Percentiles rank a stretch among this genome's conserved stretches.
These are phyloP conservation scores for Kazachstania psychrophila DNA, from an alignment of 805 yeast genomes.

Conservation along the genomic window DNA sequence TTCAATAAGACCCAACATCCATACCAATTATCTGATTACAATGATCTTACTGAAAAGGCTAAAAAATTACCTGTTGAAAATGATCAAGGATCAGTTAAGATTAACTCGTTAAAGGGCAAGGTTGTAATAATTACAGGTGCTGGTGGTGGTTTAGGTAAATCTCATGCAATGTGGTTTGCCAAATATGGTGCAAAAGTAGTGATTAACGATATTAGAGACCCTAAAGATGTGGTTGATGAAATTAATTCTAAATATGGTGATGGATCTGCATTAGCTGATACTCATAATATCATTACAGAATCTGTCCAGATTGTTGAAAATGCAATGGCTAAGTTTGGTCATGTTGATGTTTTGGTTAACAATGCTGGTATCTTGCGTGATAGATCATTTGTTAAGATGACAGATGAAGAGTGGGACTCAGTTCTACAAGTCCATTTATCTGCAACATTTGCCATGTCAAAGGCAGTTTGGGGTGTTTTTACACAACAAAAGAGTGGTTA, in stretches of 20 bases:
- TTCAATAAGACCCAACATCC: slow-evolving; percentile 60
- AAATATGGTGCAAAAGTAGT: slow-evolving; percentile 92
- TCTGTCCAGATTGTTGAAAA: slow-evolving; percentile 68
- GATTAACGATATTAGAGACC: slow-evolving; percentile 79
- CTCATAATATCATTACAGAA: slow-evolving; percentile 69
- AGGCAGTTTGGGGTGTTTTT: slow-evolving; percentile 90
- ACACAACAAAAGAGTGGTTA: slow-evolving; percentile 63
- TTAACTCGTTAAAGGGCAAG: slow-evolving; percentile 58
- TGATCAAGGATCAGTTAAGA: slow-evolving; percentile 47
- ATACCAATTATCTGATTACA: slow-evolving; percentile 59
- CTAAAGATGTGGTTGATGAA: slow-evolving; percentile 64
- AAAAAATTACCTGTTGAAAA: slow-evolving; percentile 41
- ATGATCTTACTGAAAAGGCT: slow-evolving; percentile 45
- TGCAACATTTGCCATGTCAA: slow-evolving; percentile 74
- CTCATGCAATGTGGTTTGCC: slow-evolving; percentile 78
- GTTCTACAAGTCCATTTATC: slow-evolving; percentile 74
- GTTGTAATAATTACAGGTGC: slow-evolving; percentile 93
- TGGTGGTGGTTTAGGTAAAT: slow-evolving; percentile 88
- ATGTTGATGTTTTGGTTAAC: slow-evolving; percentile 76
- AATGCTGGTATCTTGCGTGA: slow-evolving; percentile 95
- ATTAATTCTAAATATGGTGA: slow-evolving; percentile 53
- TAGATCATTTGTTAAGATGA: slow-evolving; percentile 75
- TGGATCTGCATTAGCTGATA: slow-evolving; percentile 74
- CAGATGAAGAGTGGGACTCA: slow-evolving; percentile 72
- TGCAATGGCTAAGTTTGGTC: slow-evolving; percentile 68